Conservation (phyloP, 148 eudicot genomes). For the Fagopyrum esculentum region DNA sequence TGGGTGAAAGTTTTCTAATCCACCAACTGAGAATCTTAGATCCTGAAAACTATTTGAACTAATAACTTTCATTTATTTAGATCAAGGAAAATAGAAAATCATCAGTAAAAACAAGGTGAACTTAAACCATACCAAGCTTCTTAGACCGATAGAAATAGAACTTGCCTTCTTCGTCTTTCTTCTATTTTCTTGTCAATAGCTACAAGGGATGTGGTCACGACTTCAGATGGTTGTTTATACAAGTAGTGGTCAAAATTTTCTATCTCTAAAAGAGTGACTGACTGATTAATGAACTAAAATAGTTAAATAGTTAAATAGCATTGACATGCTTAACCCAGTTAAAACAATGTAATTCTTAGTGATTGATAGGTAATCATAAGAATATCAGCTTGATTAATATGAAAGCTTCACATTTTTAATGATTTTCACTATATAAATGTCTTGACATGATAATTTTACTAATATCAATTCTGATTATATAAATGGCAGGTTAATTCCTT, state of each 20-base stretch:
- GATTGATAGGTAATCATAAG: neutral
- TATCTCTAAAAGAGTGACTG: neutral
- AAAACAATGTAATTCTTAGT: neutral
- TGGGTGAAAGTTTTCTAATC: no score
- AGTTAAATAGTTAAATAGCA: neutral
- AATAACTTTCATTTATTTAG: no score
- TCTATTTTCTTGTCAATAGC: no score
- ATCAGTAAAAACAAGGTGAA: no score
- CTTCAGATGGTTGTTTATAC: neutral
- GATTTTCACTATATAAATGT: neutral
- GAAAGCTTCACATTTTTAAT: neutral
- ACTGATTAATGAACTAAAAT: neutral
- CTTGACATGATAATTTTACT: conserved; percentile 13
- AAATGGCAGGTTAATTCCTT: conserved; percentile 64
- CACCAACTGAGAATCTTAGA: no score
- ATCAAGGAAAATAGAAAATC: no score
- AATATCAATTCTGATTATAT: conserved; percentile 14
- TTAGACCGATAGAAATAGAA: no score
- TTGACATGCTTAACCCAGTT: neutral
- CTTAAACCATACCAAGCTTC: neutral
- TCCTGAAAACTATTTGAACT: no score
- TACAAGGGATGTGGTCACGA: neutral
- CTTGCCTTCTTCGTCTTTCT: no score
- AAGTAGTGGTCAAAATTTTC: neutral
- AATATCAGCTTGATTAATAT: neutral